phyloP scores from a whole-genome alignment of 139 green algal genomes.

The Eudorina sp. region DNA sequence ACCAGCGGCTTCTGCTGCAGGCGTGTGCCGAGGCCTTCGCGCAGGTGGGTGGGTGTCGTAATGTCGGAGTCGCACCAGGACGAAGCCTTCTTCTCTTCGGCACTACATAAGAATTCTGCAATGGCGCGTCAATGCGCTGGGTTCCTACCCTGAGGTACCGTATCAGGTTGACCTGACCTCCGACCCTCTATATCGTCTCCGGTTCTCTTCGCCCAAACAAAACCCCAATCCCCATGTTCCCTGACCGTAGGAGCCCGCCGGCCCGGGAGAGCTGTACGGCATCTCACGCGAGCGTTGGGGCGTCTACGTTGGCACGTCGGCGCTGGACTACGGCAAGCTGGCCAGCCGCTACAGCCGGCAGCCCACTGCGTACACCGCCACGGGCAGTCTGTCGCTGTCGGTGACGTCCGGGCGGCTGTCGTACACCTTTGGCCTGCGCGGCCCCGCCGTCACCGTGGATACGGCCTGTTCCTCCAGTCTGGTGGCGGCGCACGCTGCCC shows the following conservation, averaged over 20 bases:
- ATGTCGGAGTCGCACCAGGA: too few species aligned
- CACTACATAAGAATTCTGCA: too few species aligned
- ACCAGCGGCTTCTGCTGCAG: conserved; percentile 90
- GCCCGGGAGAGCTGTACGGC: conserved; percentile 5
- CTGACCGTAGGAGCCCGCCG: too few species aligned
- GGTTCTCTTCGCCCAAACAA: too few species aligned
- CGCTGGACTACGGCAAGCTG: conserved; percentile 81
- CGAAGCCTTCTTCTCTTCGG: too few species aligned
- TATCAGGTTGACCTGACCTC: too few species aligned
- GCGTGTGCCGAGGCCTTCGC: conserved; percentile 38
- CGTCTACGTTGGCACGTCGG: conserved; percentile 75
- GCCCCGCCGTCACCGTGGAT: conserved; percentile 85
- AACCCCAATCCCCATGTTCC: too few species aligned
- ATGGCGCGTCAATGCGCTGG: too few species aligned
- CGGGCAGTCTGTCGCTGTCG: conserved; percentile 67
- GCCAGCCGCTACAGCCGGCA: conserved; percentile 35
- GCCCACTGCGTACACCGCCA: conserved; percentile 64
- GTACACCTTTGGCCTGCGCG: conserved; percentile 80
- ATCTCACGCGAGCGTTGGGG: conserved; percentile 54
- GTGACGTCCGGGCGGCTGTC: conserved; percentile 80
- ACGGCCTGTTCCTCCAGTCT: conserved; percentile 91
- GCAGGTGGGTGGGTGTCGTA: not conserved
- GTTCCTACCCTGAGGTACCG: too few species aligned
- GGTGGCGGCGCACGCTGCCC: conserved; percentile 73
- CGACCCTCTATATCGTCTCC: too few species aligned